Base-by-base conservation (phyloP, 2,329 filamentous ascomycete genomes). In the Endoconidiophora polonica region DNA sequence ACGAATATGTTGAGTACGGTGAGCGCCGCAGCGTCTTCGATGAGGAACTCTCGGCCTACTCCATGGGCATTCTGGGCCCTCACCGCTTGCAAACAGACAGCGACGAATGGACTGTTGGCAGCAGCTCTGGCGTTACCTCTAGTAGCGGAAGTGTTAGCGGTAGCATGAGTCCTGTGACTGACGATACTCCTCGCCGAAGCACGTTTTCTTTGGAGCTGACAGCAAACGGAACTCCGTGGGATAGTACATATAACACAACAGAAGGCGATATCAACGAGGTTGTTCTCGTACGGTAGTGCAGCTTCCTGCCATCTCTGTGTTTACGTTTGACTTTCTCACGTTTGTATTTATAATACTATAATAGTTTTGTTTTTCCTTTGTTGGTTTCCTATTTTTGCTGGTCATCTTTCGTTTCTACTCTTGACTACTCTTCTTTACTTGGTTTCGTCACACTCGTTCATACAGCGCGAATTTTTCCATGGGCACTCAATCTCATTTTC, bases 101-200 rank as follows among this genome's bases (percentile, higher is more conserved):
- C 59, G 87, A 94, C 58, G 86, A 91, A 59, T 94, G 87, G 87
- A 90, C 86, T 6, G 76, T 90, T 43, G 86, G 84, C 54, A 91
- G 86, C 57, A 87, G 80, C 49, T 91, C 84, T 0, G 77, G 83
- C 61, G 64, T 55, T 40, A 50, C 61, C 2, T 55, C 61, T 4
- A 61, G 61, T 41, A 64, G 62, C 36, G 60, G 59, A 29, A 70
- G 68, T 48, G 67, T 66, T 44, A 71, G 68, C 55, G 70, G 68
- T 18, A 67, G 68, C n/a, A 56, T 72, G 52, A 73, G 70, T 56
- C 71, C 71, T 5, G 65, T 69, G 5, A 69, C 69, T 0, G 70
- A 71, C 46, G 67, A 69, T 5, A 62, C 62, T 3, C 56, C 59
- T 37, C 43, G 54, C 5, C 37, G 52, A 10, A 52, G 50, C 36